Conservation (phyloP, 495 filamentous ascomycete genomes). For the Emericellopsis terricola region DNA sequence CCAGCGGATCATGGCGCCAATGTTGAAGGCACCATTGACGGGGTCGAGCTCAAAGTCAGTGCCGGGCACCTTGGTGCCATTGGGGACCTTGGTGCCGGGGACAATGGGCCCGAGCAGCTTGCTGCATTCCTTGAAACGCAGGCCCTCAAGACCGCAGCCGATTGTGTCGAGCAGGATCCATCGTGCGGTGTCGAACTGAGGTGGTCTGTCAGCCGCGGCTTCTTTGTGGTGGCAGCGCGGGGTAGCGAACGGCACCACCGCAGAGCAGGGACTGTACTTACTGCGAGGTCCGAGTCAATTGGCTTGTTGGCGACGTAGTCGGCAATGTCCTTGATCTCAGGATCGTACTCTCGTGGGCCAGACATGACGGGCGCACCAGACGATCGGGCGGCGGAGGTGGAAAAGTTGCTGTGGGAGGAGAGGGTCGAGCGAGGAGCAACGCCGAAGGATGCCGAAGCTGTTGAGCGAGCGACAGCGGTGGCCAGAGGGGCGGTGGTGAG, state of each 20-base stretch:
- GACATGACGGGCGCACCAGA: constrained; percentile 29
- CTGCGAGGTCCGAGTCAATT: constrained; percentile 80
- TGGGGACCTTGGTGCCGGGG: constrained; percentile 76
- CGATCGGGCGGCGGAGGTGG: constrained; percentile 34
- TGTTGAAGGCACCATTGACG: constrained; percentile 94
- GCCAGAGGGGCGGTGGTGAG: background rate
- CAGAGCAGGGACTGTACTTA: constrained; percentile 24
- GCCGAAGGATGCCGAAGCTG: constrained; percentile 10
- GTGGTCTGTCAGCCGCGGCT: too few relatives aligned
- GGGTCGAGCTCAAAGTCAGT: constrained; percentile 91
- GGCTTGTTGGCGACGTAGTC: constrained; percentile 83
- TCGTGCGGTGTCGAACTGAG: constrained; percentile 89
- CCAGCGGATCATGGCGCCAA: constrained; percentile 96
- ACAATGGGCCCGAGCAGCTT: constrained; percentile 93
- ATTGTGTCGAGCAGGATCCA: constrained; percentile 88
- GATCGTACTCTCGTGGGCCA: constrained; percentile 49
- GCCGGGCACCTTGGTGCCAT: constrained; percentile 81
- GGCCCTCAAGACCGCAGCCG: constrained; percentile 86
- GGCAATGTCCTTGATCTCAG: constrained; percentile 88
- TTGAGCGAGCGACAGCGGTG: constrained; percentile 5
- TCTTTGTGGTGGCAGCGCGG: background rate
- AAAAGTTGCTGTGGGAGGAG: constrained; percentile 24
- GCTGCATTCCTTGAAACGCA: constrained; percentile 88
- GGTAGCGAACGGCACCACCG: background rate
- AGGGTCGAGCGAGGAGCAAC: constrained; percentile 6